A percentile compares a stretch with the other conserved stretches of the same genome.
Evolutionary conservation across 306 rosid species (phyloP).

Genomic region (Acacia confusa): DNA sequence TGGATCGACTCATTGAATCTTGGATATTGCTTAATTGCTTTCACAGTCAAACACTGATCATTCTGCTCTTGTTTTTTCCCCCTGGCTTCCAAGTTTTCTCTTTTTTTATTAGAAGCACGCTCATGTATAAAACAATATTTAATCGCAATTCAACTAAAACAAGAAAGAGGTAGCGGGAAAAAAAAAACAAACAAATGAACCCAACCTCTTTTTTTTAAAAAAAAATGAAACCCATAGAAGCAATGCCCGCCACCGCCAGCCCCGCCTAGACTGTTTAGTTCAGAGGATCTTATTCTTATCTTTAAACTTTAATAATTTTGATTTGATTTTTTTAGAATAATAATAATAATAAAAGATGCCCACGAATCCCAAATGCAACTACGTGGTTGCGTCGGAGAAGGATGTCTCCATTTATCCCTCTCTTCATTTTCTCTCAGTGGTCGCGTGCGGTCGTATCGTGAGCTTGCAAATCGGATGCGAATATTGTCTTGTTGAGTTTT

Average conservation of each 20-base stretch:
- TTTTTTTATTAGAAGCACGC: background rate
- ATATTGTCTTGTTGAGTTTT: background rate
- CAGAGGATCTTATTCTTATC: background rate
- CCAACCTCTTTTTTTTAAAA: background rate
- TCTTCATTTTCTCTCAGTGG: background rate
- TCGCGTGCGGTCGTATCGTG: constrained; percentile 26
- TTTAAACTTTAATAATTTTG: background rate
- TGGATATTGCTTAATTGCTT: background rate
- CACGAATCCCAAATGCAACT: background rate
- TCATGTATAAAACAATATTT: background rate
- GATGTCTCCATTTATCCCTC: too few species aligned
- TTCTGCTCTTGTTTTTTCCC: background rate
- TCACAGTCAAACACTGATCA: background rate
- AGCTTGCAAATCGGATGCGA: constrained; percentile 16
- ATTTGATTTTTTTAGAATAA: background rate
- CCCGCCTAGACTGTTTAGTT: background rate
- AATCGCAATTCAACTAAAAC: background rate
- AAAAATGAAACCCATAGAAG: background rate
- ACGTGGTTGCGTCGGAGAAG: background rate
- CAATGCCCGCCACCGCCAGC: background rate
- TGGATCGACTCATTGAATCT: background rate
- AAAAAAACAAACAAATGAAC: background rate
- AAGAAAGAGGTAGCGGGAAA: background rate
- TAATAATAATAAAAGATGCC: background rate
- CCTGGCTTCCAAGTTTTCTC: background rate